Evolutionary conservation across 2,329 filamentous ascomycete genomes (phyloP), one percentile per base, ranked within the genome.

Genomic region (Paramyrothecium roridum): DNA sequence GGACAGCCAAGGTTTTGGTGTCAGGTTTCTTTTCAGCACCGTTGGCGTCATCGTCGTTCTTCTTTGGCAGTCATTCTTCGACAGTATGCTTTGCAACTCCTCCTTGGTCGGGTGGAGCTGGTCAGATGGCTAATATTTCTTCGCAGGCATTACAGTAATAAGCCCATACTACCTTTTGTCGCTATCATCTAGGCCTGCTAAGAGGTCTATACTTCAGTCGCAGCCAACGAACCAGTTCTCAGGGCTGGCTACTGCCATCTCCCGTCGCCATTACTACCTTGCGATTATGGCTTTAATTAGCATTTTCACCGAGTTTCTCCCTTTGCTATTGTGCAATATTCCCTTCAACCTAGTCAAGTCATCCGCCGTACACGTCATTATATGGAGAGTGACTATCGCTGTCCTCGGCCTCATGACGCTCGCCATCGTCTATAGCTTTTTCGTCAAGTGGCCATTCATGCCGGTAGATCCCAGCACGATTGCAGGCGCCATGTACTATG

Each of bases 221-320:
- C 71, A 72, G 0, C 71, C 72, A 2, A 76, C 74, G 1, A 79
- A 80, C 57, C 71, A 74, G 11, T 74, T 80, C 20, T 75, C 72
- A 1, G 78, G 76, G 0, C 50, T 82, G 16, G 69, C 26, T 6
- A 30, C 26, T 30, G 26, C 26, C 26, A 6, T 30, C 26, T 30
- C 26, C 10, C 26, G 26, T 66, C 58, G 65, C 11, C 72, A 80
- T 34, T 52, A 67, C 17, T 75, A 77, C 46, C 69, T 79, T 3
- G 66, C 72, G 40, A 55, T 71, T 17, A 71, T 75, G 3, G 72
- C 75, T 0, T 63, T 73, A 17, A 72, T 75, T 11, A 68, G 76
- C 1, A 68, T 81, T 16, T 65, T 80, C 2, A 70, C 77, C 4
- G 76, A 81, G 51, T 73, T 80, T 46, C 70, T 82, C 4, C 79